Conservation (phyloP, 768 basidiomycete species). For the Amanita rubescens region DNA sequence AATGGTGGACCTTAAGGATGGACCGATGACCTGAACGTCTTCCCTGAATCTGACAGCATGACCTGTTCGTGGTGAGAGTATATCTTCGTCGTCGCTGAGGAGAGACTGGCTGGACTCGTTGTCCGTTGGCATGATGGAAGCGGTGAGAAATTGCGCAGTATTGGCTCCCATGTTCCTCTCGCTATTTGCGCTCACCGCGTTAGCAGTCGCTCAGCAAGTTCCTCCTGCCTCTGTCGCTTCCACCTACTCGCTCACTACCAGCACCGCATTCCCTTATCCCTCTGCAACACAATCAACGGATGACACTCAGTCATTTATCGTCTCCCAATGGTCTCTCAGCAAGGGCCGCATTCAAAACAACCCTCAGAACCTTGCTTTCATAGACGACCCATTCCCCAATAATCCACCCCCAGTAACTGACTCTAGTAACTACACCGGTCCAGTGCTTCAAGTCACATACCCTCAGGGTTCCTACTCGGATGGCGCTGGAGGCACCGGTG, state of each 20-base stretch:
- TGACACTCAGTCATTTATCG: slow-evolving; percentile 44
- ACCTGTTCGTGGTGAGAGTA: slow-evolving; percentile 20
- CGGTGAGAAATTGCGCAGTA: not conserved
- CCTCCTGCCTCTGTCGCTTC: slow-evolving; percentile 36
- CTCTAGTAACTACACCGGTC: slow-evolving; percentile 24
- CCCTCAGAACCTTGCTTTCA: slow-evolving; percentile 49
- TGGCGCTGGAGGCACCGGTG: slow-evolving; percentile 39
- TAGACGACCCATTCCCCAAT: slow-evolving; percentile 59
- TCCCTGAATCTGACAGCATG: slow-evolving; percentile 61
- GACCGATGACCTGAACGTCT: slow-evolving; percentile 60
- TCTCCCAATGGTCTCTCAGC: slow-evolving; percentile 52
- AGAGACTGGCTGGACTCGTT: slow-evolving; percentile 25
- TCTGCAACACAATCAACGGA: slow-evolving; percentile 44
- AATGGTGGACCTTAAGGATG: slow-evolving; percentile 62
- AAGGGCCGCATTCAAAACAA: slow-evolving; percentile 57
- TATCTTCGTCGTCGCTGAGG: slow-evolving; percentile 42
- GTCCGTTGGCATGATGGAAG: not conserved
- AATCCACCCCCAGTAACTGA: slow-evolving; percentile 28
- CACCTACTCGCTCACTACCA: slow-evolving; percentile 47
- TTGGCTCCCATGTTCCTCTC: not conserved
- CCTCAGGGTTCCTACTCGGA: slow-evolving; percentile 52
- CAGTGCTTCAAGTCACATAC: slow-evolving; percentile 58
- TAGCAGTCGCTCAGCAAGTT: slow-evolving; percentile 19
- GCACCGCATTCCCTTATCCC: slow-evolving; percentile 60
- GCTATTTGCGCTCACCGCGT: slow-evolving; percentile 7